Conservation (phyloP, 257 asterid species). For the Phtheirospermum japonicum region DNA sequence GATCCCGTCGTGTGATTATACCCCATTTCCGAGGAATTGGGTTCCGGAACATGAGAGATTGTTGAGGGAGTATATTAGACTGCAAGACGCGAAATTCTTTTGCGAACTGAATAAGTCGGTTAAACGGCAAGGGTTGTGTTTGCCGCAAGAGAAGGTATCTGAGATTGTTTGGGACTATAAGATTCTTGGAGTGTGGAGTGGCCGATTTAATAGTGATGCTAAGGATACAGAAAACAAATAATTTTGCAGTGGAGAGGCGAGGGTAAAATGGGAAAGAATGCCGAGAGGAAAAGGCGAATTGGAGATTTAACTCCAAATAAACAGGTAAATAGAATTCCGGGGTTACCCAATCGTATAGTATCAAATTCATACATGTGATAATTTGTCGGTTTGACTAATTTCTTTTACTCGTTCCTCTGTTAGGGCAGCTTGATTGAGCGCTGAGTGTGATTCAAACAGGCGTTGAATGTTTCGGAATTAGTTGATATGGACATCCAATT, state of each 20-base stretch:
- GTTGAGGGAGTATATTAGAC: constrained; percentile 60
- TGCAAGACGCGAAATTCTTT: constrained; percentile 77
- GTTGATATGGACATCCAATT: no score
- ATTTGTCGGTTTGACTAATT: background rate
- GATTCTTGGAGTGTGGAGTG: constrained; percentile 57
- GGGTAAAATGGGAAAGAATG: no score
- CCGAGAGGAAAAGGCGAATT: no score
- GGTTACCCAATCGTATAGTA: no score
- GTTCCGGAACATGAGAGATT: constrained; percentile 78
- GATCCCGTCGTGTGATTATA: constrained; percentile 87
- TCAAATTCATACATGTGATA: no score
- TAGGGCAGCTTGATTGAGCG: no score
- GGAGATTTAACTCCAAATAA: background rate
- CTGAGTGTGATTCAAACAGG: no score
- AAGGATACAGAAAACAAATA: constrained; percentile 25
- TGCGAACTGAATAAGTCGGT: constrained; percentile 66
- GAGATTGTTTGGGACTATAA: constrained; percentile 83
- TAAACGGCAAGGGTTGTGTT: constrained; percentile 48
- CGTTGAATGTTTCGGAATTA: no score
- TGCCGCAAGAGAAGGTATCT: constrained; percentile 80
- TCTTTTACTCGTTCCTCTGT: background rate
- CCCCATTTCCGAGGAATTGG: constrained; percentile 92
- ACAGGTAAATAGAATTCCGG: background rate
- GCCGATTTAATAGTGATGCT: constrained; percentile 33
- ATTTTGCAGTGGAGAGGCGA: no score